Base-by-base conservation (phyloP, 176 grass and related monocot genomes). In the Puccinellia tenuiflora region DNA sequence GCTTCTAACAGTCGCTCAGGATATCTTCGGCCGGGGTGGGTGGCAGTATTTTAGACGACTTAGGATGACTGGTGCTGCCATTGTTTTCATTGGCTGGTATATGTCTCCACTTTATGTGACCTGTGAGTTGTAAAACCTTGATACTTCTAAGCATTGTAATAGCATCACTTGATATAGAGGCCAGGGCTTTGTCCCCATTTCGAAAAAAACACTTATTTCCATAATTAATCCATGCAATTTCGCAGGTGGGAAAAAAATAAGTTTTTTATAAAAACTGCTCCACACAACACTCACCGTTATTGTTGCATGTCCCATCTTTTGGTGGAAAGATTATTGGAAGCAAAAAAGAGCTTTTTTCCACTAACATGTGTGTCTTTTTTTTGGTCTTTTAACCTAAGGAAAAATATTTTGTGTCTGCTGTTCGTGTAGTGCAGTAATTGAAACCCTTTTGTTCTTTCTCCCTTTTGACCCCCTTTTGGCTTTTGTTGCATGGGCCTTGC, bases 401-500 rank as follows among this genome's bases (percentile, higher is more conserved):
- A 42, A 65, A 42, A 43, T 6, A 13, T 25, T 45, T 53, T 68
- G 68, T 83, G 31, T 29, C 30, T 30, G 26, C 54, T 67, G 73
- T 73, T 84, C 40, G 79, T 47, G 55, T 12, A 75, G 43, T 63
- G 31, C 24, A 43, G 34, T 60, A 61, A 51, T 78, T 79, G 79
- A 79, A 83, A 45, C 29, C 66, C 53, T 30, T 42, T 42, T 70
- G 30, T 77, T 83, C 78, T 88, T 76, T 45, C 73, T 5, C 48
- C 42, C 78, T 86, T 86, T 22, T 75, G 40, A 85, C 14, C 28
- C 28, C 28, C 89, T 74, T 85, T 88, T 18, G 65, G 76, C 80
- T 90, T 88, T 86, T 88, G 54, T 61, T 68, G 30, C 70, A 62
- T 84, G 79, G 29, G 29, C 86, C 78, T 77, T 83, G 74, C 76